Evolutionary conservation across 129 eudicot species (phyloP).

Genomic region (Pseudognaphalium luteoalbum): DNA sequence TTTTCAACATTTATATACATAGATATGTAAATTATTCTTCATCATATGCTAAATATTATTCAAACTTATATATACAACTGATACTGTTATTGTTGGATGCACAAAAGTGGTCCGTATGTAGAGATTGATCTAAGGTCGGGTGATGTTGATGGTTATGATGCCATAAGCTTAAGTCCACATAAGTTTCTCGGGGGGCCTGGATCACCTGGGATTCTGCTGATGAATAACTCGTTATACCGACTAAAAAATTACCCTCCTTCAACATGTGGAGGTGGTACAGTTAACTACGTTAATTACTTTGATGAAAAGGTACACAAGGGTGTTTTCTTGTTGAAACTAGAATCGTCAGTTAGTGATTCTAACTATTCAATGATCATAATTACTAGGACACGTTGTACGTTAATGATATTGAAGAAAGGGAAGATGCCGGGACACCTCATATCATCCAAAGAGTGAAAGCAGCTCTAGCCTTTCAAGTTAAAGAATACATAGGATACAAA

Average conservation of each 20-base stretch:
- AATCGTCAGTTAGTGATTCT: neutral
- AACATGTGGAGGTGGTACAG: conserved; percentile 89
- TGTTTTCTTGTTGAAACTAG: neutral
- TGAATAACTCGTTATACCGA: conserved; percentile 59
- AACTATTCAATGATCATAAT: neutral
- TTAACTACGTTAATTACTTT: conserved; percentile 57
- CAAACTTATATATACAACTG: neutral
- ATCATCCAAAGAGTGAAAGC: conserved; percentile 64
- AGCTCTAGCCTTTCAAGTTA: conserved; percentile 64
- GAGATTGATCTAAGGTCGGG: conserved; percentile 80
- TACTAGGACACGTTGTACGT: conserved; percentile 62
- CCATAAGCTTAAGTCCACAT: conserved; percentile 70
- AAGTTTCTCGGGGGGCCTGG: conserved; percentile 97
- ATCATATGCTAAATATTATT: too few relatives aligned
- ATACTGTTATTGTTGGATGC: conserved; percentile 1
- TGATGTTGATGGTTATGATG: conserved; percentile 78
- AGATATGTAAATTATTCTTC: too few relatives aligned
- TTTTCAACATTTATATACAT: too few relatives aligned
- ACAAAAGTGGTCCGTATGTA: conserved; percentile 63
- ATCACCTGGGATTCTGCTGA: conserved; percentile 69
- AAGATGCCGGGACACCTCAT: conserved; percentile 78
- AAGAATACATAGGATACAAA: conserved; percentile 56
- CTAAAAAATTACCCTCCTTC: conserved; percentile 67
- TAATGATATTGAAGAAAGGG: conserved; percentile 64
- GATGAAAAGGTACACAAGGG: conserved; percentile 37